Base-by-base conservation (phyloP, 2,329 filamentous ascomycete species). In the Talaromyces rugulosus region DNA sequence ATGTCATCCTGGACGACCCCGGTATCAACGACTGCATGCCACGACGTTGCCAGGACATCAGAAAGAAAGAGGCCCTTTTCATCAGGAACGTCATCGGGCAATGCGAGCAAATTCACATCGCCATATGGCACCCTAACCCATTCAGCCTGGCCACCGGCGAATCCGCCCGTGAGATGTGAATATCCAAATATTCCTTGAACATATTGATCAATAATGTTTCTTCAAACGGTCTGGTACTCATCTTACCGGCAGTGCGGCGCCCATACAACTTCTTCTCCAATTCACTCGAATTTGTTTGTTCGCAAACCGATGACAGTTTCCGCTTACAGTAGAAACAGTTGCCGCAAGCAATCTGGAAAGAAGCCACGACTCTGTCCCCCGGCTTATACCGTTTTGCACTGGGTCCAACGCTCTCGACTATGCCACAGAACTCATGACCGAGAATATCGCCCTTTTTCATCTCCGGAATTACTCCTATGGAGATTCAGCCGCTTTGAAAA, bases 71-170 rank as follows among this genome's bases (percentile, higher is more conserved):
- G 81, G 9, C 78, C 90, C 78, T 94, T 92, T 80, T 96, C 92
- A 70, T 96, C 92, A 0, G 91, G 90, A 0, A 96, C 88, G 66
- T 84, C 83, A 59, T 90, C 87, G 1, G 92, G 92, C 5, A 96
- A 85, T 68, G 88, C 86, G 12, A 96, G 81, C 27, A 96, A 80
- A 71, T 96, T 96, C 63, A 91, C 87, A 68, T 95, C 89, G 31
- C 87, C 92, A 33, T 87, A 85, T 0, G 92, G 91, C 7, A 96
- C 91, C 7, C 92, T 85, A 0, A 93, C 88, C 69, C 92, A 96
- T 77, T 96, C 92, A 4, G 91, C 89, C 75, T 96, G 92, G 0
- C 92, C 92, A 56, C 92, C 91, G 0, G 91, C 91, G 71, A 94
- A 96, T 0, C 92, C 92, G 6, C 91, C 92, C 0, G 90, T 92